These are phyloP conservation scores for Trichoderma arundinaceum DNA, from an alignment of 2,329 filamentous ascomycete species.

Conservation along the genomic window DNA sequence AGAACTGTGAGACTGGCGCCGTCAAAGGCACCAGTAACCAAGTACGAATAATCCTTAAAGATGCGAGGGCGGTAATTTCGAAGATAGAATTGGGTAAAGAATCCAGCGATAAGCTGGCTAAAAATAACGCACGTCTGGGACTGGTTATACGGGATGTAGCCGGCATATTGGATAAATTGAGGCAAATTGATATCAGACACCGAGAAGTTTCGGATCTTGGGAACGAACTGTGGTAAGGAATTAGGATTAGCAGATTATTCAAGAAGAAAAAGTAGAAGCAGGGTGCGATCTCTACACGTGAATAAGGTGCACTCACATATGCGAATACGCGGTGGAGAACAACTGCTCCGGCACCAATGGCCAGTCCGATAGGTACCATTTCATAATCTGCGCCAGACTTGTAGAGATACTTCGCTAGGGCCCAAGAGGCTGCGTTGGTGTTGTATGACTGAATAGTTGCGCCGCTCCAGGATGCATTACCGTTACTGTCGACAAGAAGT, in stretches of 20 bases:
- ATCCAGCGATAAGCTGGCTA: slow-evolving; percentile 52
- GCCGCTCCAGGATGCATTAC: slow-evolving; percentile 59
- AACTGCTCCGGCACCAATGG: slow-evolving; percentile 54
- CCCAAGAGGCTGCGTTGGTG: slow-evolving; percentile 55
- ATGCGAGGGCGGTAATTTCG: slow-evolving; percentile 58
- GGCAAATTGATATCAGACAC: slow-evolving; percentile 56
- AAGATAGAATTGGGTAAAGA: slow-evolving; percentile 58
- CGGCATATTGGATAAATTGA: slow-evolving; percentile 60
- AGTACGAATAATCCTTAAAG: slow-evolving; percentile 60
- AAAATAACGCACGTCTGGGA: slow-evolving; percentile 62
- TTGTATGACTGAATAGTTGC: slow-evolving; percentile 57
- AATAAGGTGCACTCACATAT: slow-evolving; percentile 42
- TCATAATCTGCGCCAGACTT: slow-evolving; percentile 50
- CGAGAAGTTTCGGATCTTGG: slow-evolving; percentile 51
- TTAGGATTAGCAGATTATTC: slow-evolving; percentile 6
- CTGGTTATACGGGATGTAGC: slow-evolving; percentile 60
- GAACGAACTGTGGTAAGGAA: slow-evolving; percentile 48
- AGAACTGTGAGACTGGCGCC: slow-evolving; percentile 55
- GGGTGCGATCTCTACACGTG: too few species aligned
- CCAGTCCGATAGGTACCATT: slow-evolving; percentile 57
- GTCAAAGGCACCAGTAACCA: slow-evolving; percentile 59
- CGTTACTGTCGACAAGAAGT: slow-evolving; percentile 52
- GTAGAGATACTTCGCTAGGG: slow-evolving; percentile 61
- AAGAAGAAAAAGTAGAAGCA: background rate
- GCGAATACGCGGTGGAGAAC: slow-evolving; percentile 51